Percentiles rank a stretch among this genome's conserved stretches.
Evolutionary conservation across 306 rosid species (phyloP).

Genomic region (Trifolium fragiferum): DNA sequence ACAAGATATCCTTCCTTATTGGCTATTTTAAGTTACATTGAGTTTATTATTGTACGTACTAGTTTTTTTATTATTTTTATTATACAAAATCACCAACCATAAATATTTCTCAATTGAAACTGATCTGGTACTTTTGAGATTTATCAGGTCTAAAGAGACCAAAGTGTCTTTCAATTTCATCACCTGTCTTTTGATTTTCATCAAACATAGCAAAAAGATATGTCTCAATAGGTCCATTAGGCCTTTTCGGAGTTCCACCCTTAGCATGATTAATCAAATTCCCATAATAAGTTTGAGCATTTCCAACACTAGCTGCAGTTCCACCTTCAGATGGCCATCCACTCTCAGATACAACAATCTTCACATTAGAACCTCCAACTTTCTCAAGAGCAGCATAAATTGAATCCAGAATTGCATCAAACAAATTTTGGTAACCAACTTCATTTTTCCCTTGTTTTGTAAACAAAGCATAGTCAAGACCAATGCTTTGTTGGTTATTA

Average conservation of each 20-base stretch:
- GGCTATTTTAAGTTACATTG: constrained; percentile 6
- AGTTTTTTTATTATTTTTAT: neutral
- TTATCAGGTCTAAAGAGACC: constrained; percentile 54
- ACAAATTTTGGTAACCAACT: constrained; percentile 59
- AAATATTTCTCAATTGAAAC: constrained; percentile 28
- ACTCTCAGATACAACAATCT: constrained; percentile 68
- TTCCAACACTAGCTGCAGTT: constrained; percentile 42
- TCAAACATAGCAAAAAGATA: constrained; percentile 64
- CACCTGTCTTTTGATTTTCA: constrained; percentile 44
- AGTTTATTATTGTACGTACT: neutral
- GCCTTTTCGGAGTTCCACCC: constrained; percentile 65
- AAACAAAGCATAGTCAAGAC: constrained; percentile 59
- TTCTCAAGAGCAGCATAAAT: constrained; percentile 70
- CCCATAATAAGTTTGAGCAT: constrained; percentile 56
- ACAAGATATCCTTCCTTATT: neutral
- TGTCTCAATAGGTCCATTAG: constrained; percentile 50
- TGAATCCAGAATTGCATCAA: constrained; percentile 67
- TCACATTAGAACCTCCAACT: constrained; percentile 46
- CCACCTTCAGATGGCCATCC: constrained; percentile 81
- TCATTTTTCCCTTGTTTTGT: constrained; percentile 44
- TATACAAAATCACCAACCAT: neutral
- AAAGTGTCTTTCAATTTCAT: constrained; percentile 49
- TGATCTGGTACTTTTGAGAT: constrained; percentile 54
- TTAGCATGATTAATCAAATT: constrained; percentile 61
- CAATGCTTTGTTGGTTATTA: constrained; percentile 4